Conservation (phyloP, 169 alveolate genomes). For the Eimeria tenella region DNA sequence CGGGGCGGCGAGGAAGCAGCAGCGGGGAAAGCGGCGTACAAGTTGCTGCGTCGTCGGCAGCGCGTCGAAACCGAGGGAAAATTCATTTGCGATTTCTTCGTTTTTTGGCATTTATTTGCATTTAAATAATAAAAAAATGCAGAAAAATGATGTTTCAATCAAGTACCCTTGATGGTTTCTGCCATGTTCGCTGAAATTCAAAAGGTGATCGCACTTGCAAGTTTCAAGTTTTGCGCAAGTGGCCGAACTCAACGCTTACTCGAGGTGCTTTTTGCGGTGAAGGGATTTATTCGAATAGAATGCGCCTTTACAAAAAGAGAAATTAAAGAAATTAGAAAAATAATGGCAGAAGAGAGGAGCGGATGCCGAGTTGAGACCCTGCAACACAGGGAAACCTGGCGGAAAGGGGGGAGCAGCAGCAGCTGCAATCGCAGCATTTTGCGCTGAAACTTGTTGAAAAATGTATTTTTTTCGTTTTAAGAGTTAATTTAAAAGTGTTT, state of each 20-base stretch:
- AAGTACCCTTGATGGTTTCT: conserved; percentile 8
- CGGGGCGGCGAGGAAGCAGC: neutral
- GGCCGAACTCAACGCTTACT: neutral
- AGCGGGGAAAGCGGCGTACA: neutral
- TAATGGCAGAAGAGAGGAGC: too few relatives aligned
- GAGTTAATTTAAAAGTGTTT: too few relatives aligned
- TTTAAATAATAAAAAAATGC: neutral
- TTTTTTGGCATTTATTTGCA: too few relatives aligned
- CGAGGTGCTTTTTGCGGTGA: conserved; percentile 4
- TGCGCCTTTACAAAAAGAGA: too few relatives aligned
- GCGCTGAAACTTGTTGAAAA: too few relatives aligned
- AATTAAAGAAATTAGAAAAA: too few relatives aligned
- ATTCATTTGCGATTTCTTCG: conserved; percentile 60
- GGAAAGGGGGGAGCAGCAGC: too few relatives aligned
- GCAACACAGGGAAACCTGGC: too few relatives aligned
- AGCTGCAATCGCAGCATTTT: too few relatives aligned
- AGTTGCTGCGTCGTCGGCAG: conserved; percentile 59
- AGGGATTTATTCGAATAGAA: neutral
- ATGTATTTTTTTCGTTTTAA: too few relatives aligned
- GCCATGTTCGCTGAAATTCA: conserved; percentile 43
- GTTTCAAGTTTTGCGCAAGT: neutral
- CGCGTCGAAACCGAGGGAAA: conserved; percentile 48
- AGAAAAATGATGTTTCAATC: neutral
- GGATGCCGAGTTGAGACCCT: too few relatives aligned
- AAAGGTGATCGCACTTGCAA: neutral